Evolutionary conservation across 1,284 basidiomycete species (phyloP).

Genomic region (Malassezia furfur): DNA sequence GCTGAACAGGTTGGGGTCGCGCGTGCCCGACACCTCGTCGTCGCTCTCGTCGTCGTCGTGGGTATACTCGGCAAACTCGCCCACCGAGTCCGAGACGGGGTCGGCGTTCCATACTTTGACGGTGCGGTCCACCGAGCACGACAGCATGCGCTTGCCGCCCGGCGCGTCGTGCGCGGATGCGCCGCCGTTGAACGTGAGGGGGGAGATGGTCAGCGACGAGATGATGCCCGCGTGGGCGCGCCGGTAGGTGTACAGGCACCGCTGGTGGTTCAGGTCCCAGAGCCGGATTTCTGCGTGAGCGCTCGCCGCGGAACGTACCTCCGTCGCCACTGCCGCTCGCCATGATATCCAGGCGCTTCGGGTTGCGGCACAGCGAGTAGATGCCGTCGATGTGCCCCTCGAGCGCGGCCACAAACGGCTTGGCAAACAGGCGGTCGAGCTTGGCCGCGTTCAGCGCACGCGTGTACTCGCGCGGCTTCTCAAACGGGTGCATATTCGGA

Average conservation of each 20-base stretch:
- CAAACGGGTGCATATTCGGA: constrained; percentile 85
- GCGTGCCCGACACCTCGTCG: constrained; percentile 31
- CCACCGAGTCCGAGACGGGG: constrained; percentile 40
- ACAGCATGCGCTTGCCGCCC: constrained; percentile 60
- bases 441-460: constrained; percentile 90
- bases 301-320: too few species aligned
- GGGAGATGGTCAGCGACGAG: constrained; percentile 60
- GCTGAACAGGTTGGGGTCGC: constrained; percentile 30
- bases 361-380: constrained; percentile 72
- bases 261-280: constrained; percentile 69
- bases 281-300: constrained; percentile 66
- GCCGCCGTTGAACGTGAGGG: constrained; percentile 52
- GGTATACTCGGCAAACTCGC: constrained; percentile 37
- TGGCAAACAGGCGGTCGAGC: constrained; percentile 92
- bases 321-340: constrained; percentile 93
- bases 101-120: constrained; percentile 76
- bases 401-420: constrained; percentile 80
- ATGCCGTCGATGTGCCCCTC: constrained; percentile 95
- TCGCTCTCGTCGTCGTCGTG: constrained; percentile 39
- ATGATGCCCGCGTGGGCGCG: constrained; percentile 87
- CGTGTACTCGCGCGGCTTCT: constrained; percentile 81
- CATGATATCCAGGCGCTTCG: constrained; percentile 66
- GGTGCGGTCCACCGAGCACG: constrained; percentile 80
- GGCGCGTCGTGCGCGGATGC: constrained; percentile 32
- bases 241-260: constrained; percentile 61